Evolutionary conservation across 177 flowering plant species (phyloP), one percentile per base, ranked within the genome.

Genomic region (Telopea speciosissima): DNA sequence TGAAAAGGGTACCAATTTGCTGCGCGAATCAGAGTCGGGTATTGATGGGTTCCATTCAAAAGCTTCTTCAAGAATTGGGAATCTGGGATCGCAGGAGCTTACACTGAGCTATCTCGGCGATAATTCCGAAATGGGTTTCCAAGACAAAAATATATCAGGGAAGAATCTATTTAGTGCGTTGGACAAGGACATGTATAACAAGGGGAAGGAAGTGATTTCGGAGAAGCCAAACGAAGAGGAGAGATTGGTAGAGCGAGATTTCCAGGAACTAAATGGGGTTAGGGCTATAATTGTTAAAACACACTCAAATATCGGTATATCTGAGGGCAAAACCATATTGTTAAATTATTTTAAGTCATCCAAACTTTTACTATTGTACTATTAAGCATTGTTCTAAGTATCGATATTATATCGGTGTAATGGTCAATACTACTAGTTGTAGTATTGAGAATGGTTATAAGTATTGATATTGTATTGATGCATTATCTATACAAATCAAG

Each of bases 31-130:
- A n/a, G 81, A 76, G 62, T 60, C 72, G 81, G 76, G 78, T 73
- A 70, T 58, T 70, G 81, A 80, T 75, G 89, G 86, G 75, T 77
- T 79, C 66, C 58, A 65, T 45, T 74, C 80, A 44, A 83, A 80
- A 68, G 66, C 82, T 49, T 74, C 72, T 49, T 74, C 71, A 9
- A 81, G 74, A 75, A 62, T 62, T 11, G 83, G 82, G 11, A 82
- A 69, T 72, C 74, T 79, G 10, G 81, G 84, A 8, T 78, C 84
- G 23, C 92, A 88, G 64, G 98, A 94, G 80, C 85, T 94, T 23
- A 93, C 97, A 63, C 77, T 91, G 22, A 92, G 97, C 79, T 92
- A 92, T 73, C 87, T 94, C 25, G 91, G 98, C 76, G 98, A 90
- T 2, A 86, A 84, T 77, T 72, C 85, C 23, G 88, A 85, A 68